phyloP scores from a whole-genome alignment of 73 alveolate species.

The Paramecium sexaurelia region DNA sequence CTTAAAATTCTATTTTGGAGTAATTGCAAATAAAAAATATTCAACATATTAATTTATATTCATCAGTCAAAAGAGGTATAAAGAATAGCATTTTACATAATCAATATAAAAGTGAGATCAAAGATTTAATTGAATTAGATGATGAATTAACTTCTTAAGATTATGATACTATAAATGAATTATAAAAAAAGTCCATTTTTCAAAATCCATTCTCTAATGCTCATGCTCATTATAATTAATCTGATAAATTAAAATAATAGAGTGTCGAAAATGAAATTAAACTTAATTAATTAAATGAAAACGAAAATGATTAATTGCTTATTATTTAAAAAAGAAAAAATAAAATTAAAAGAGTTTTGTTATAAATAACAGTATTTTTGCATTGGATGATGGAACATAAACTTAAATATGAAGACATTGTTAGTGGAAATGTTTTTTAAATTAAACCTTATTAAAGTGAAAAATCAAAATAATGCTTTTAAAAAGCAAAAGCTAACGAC shows the following conservation, averaged over 20 bases:
- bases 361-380: background rate
- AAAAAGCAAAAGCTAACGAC: background rate
- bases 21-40: background rate
- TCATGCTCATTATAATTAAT: background rate
- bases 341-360: background rate
- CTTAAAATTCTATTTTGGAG: background rate
- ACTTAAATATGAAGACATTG: background rate
- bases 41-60: background rate
- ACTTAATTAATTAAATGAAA: background rate
- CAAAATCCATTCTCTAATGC: background rate
- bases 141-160: background rate
- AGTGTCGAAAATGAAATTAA: background rate
- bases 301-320: background rate
- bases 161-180: background rate
- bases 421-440: background rate
- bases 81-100: background rate
- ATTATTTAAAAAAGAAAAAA: background rate
- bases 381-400: constrained; percentile 12
- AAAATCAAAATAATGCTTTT: background rate
- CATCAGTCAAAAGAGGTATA: background rate
- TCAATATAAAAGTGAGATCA: background rate
- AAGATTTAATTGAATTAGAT: background rate
- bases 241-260: background rate
- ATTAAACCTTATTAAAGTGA: background rate
- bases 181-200: background rate